Conservation (phyloP, 331 rosid genomes). For the Rosa hybrid region DNA sequence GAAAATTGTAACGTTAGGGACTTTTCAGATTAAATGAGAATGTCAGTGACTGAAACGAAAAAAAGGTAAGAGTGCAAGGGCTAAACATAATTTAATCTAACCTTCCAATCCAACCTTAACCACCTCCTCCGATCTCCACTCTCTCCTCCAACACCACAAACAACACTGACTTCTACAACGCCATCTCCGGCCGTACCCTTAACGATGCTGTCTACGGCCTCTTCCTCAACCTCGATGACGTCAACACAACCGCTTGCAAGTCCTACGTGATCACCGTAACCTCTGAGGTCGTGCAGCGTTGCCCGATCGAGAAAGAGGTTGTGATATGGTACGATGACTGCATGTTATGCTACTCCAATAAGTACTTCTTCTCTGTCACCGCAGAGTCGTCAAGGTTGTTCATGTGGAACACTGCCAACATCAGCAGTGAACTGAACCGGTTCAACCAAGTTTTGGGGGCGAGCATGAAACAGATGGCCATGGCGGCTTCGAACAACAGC, state of each 20-base stretch:
- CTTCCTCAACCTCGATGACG: constrained; percentile 60
- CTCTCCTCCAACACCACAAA: constrained; percentile 33
- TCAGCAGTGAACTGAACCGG: background rate
- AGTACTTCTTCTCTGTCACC: constrained; percentile 29
- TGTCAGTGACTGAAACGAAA: too few species aligned
- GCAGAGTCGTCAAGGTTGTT: background rate
- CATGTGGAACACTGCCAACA: background rate
- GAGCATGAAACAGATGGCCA: constrained; percentile 18
- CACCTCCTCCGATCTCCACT: constrained; percentile 24
- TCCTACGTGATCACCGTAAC: constrained; percentile 47
- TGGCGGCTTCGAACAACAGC: background rate
- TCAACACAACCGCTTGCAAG: constrained; percentile 31
- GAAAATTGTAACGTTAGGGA: too few species aligned
- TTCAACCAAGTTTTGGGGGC: constrained; percentile 12
- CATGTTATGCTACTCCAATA: constrained; percentile 47
- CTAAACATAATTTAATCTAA: background rate
- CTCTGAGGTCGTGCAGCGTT: constrained; percentile 7
- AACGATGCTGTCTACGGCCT: constrained; percentile 28
- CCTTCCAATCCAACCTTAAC: constrained; percentile 39
- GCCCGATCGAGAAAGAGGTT: constrained; percentile 34
- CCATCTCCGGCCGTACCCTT: background rate
- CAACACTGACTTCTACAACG: constrained; percentile 24
- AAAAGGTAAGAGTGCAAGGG: too few species aligned
- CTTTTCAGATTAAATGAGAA: too few species aligned
- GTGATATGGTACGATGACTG: constrained; percentile 51